phyloP scores from a whole-genome alignment of 768 basidiomycete genomes.

The Tricholoma sp. region DNA sequence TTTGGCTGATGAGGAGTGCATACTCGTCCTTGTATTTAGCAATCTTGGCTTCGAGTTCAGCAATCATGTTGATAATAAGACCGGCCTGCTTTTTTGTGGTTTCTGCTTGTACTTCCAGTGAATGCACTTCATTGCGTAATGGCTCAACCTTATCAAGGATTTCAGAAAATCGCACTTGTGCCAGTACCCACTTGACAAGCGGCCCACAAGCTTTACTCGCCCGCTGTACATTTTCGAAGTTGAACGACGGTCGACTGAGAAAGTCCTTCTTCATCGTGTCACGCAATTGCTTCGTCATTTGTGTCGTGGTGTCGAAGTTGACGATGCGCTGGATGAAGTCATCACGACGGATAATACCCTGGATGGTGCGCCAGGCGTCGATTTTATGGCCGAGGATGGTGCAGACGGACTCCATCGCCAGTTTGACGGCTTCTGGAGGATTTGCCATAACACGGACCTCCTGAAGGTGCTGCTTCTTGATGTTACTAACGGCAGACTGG shows the following conservation, averaged over 20 bases:
- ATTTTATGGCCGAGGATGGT: conserved; percentile 94
- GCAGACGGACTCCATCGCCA: conserved; percentile 98
- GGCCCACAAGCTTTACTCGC: conserved; percentile 98
- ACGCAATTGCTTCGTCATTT: conserved; percentile 87
- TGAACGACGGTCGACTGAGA: conserved; percentile 85
- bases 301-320: conserved; percentile 86
- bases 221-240: conserved; percentile 91
- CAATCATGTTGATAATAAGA: conserved; percentile 87
- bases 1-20: conserved; percentile 92
- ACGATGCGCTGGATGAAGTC: conserved; percentile 96
- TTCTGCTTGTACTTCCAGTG: conserved; percentile 87
- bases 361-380: conserved; percentile 94
- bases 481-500: conserved; percentile 93
- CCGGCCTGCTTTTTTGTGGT: conserved; percentile 92
- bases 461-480: conserved; percentile 91
- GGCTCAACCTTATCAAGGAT: conserved; percentile 97
- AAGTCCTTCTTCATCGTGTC: conserved; percentile 93
- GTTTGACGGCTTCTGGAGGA: conserved; percentile 94
- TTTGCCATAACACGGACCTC: conserved; percentile 99
- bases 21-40: conserved; percentile 96
- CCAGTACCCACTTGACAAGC: conserved; percentile 96
- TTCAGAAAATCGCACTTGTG: conserved; percentile 95
- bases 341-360: conserved; percentile 91
- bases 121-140: conserved; percentile 90
- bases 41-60: conserved; percentile 90